Conservation (phyloP, 2,329 filamentous ascomycete species). For the Calonectria pseudoreteaudii region DNA sequence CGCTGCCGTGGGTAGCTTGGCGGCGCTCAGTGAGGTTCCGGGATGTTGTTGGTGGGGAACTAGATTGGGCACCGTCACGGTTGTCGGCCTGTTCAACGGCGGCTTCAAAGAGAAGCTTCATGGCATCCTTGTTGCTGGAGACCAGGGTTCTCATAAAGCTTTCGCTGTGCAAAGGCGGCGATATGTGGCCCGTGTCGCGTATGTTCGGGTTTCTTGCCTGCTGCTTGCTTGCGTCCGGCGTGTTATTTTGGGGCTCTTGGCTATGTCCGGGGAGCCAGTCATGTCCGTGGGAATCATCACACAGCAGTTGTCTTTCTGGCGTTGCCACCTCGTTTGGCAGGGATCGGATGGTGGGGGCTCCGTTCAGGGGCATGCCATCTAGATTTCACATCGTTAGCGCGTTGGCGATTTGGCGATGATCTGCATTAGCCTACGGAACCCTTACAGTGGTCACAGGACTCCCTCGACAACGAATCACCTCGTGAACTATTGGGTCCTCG, state of each 20-base stretch:
- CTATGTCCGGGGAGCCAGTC: not conserved
- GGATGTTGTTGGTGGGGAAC: conserved; percentile 3
- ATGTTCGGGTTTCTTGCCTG: not conserved
- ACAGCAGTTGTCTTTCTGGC: not conserved
- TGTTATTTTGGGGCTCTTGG: not conserved
- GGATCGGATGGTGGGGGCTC: not conserved
- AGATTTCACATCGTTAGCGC: not conserved
- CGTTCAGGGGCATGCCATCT: not conserved
- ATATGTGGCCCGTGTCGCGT: not conserved
- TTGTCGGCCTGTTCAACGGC: conserved; percentile 23
- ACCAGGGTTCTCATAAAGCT: conserved; percentile 60
- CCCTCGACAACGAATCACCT: not conserved
- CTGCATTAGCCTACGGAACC: not conserved
- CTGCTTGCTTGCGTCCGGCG: not conserved
- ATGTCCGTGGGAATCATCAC: not conserved
- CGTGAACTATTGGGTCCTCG: not conserved
- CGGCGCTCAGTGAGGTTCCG: not conserved
- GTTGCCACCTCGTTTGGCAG: not conserved
- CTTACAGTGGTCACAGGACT: not conserved
- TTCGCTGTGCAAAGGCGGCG: conserved; percentile 7
- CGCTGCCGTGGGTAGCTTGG: not conserved
- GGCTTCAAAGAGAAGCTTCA: conserved; percentile 65
- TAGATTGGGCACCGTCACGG: not conserved
- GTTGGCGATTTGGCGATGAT: not conserved
- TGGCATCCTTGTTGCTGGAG: conserved; percentile 64